Evolutionary conservation across 2,329 filamentous ascomycete genomes (phyloP).

Genomic region (Diaporthe sp.): DNA sequence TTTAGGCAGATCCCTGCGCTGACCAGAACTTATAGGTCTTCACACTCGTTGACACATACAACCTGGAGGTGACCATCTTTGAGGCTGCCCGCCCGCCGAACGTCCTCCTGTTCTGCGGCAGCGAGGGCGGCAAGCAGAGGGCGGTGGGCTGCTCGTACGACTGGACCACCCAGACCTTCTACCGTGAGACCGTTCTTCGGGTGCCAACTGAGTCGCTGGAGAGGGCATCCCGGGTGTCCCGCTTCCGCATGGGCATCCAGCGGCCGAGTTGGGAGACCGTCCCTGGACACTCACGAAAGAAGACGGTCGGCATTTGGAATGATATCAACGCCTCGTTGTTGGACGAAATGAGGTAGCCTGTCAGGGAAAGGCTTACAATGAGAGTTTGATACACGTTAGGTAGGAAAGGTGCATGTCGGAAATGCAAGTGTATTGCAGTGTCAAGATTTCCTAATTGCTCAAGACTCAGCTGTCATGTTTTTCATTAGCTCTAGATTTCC

Average conservation of each 20-base stretch:
- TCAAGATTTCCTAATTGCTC: too few species aligned
- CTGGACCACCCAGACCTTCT: constrained; percentile 56
- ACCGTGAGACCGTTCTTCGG: constrained; percentile 59
- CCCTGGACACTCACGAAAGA: not conserved
- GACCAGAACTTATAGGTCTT: constrained; percentile 47
- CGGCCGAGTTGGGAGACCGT: not conserved
- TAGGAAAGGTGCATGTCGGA: too few species aligned
- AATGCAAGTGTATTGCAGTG: too few species aligned
- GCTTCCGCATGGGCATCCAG: constrained; percentile 48
- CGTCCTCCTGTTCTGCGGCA: constrained; percentile 56
- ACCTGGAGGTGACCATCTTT: constrained; percentile 53
- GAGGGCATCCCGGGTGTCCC: constrained; percentile 52
- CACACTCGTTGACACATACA: constrained; percentile 54
- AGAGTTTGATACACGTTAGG: not conserved
- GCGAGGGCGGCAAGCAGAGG: constrained; percentile 62
- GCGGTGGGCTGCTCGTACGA: constrained; percentile 60
- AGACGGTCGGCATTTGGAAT: not conserved
- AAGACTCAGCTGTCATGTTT: too few species aligned
- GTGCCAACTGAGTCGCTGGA: constrained; percentile 55
- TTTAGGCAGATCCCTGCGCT: not conserved
- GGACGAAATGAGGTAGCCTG: not conserved
- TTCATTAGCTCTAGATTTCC: too few species aligned
- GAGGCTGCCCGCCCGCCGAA: constrained; percentile 55
- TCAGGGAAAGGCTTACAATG: not conserved
- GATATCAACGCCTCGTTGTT: not conserved